Conservation (phyloP, 2,329 filamentous ascomycete species). For the Aureobasidium mangrovei region DNA sequence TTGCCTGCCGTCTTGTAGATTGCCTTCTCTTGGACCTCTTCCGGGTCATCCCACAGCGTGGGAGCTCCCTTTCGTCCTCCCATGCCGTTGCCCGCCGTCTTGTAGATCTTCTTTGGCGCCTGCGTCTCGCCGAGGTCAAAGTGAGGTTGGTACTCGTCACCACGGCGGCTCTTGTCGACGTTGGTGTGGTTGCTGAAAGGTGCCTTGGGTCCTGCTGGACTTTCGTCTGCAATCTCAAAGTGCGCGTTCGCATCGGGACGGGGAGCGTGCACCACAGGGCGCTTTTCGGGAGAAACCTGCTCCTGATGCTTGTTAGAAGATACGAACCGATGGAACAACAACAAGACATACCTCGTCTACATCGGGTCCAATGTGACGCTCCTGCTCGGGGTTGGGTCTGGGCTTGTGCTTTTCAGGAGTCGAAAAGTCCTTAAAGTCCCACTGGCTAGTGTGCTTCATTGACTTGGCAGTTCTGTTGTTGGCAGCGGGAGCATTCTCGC, state of each 20-base stretch:
- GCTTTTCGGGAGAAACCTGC: conserved; percentile 50
- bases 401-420: conserved; percentile 69
- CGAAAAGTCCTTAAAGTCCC: conserved; percentile 80
- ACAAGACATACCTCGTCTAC: conserved; percentile 48
- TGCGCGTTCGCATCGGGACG: conserved; percentile 74
- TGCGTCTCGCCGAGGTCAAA: conserved; percentile 63
- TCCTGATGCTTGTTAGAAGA: conserved; percentile 33
- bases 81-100: conserved; percentile 47
- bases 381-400: conserved; percentile 58
- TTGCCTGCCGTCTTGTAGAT: conserved; percentile 31
- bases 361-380: conserved; percentile 68
- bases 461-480: conserved; percentile 24
- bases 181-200: conserved; percentile 31
- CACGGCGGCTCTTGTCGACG: conserved; percentile 57
- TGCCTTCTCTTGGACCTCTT: conserved; percentile 16
- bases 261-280: conserved; percentile 53
- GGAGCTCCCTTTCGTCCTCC: conserved; percentile 48
- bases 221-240: conserved; percentile 75
- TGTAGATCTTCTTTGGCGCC: conserved; percentile 28
- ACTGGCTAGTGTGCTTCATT: conserved; percentile 56
- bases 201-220: conserved; percentile 33
- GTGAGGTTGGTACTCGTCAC: conserved; percentile 68
- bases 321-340: neutral
- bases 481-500: conserved; percentile 35
- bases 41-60: conserved; percentile 46